A percentile compares a stretch with the other conserved stretches of the same genome.
These are phyloP conservation scores for Panaeolus cyanescens DNA, from an alignment of 768 basidiomycete species.

Conservation along the genomic window DNA sequence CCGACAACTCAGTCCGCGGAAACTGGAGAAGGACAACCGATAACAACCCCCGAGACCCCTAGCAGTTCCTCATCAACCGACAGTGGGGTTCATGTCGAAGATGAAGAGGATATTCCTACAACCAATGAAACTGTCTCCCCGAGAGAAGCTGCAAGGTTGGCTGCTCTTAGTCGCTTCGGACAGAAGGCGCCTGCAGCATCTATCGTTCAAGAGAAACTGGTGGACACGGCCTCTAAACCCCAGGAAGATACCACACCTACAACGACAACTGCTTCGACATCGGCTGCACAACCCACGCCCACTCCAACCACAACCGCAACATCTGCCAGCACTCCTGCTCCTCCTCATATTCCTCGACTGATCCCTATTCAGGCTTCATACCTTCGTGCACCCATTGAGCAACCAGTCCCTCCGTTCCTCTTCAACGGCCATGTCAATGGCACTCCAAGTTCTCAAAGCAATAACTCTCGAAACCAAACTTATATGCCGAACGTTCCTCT, in stretches of 20 bases:
- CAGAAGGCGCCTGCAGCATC: slow-evolving; percentile 10
- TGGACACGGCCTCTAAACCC: neutral
- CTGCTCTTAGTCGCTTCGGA: slow-evolving; percentile 59
- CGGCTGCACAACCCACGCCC: neutral
- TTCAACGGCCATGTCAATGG: neutral
- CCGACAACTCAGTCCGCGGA: slow-evolving; percentile 2
- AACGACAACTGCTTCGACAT: neutral
- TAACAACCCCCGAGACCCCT: neutral
- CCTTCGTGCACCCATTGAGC: slow-evolving; percentile 4
- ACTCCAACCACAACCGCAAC: neutral
- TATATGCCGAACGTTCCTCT: slow-evolving; percentile 7
- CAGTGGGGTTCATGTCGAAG: slow-evolving; percentile 1
- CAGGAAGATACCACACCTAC: neutral
- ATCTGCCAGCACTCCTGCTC: neutral
- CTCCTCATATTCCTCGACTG: slow-evolving; percentile 6
- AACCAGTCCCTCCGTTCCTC: neutral
- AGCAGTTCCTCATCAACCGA: slow-evolving; percentile 7
- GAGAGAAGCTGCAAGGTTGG: slow-evolving; percentile 60
- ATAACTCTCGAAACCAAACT: neutral
- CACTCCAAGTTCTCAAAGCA: neutral
- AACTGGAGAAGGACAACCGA: neutral
- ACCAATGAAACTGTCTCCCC: slow-evolving; percentile 18
- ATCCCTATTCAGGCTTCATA: neutral
- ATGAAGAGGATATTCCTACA: neutral
- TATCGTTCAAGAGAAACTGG: neutral